phyloP scores from a whole-genome alignment of 1,284 basidiomycete species.

The Cerrena zonata region DNA sequence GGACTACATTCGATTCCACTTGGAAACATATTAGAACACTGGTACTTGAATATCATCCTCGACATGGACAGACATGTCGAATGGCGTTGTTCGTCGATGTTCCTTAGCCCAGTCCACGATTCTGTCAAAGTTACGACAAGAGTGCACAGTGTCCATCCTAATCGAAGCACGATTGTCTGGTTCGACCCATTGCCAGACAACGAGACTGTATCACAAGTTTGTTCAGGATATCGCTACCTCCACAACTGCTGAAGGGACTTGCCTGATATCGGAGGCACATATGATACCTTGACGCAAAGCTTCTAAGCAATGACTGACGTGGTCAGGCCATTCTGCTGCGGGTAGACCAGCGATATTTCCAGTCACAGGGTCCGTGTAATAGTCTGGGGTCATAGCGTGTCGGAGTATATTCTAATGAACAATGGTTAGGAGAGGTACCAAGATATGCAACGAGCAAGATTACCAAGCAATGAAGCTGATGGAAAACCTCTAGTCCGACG shows the following conservation, averaged over 20 bases:
- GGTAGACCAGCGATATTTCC: slow-evolving; percentile 4
- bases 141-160: slow-evolving; percentile 13
- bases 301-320: slow-evolving; percentile 24
- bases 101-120: slow-evolving; percentile 22
- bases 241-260: not conserved
- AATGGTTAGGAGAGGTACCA: too few species aligned
- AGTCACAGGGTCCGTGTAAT: slow-evolving; percentile 7
- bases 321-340: slow-evolving; percentile 10
- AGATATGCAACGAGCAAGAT: too few species aligned
- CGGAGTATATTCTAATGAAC: slow-evolving; percentile 4
- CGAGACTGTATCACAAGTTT: slow-evolving; percentile 7
- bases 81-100: not conserved
- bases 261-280: slow-evolving; percentile 23
- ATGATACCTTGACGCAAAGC: slow-evolving; percentile 23
- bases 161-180: slow-evolving; percentile 6
- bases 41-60: slow-evolving; percentile 8
- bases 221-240: not conserved
- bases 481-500: slow-evolving; percentile 7
- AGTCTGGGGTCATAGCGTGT: not conserved
- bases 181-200: slow-evolving; percentile 22
- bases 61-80: slow-evolving; percentile 5
- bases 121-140: slow-evolving; percentile 19
- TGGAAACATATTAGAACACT: too few species aligned
- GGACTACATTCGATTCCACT: too few species aligned
- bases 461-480: slow-evolving; percentile 12